These are phyloP conservation scores for Corrigiola litoralis DNA, from an alignment of 179 eudicot genomes.

Conservation along the genomic window DNA sequence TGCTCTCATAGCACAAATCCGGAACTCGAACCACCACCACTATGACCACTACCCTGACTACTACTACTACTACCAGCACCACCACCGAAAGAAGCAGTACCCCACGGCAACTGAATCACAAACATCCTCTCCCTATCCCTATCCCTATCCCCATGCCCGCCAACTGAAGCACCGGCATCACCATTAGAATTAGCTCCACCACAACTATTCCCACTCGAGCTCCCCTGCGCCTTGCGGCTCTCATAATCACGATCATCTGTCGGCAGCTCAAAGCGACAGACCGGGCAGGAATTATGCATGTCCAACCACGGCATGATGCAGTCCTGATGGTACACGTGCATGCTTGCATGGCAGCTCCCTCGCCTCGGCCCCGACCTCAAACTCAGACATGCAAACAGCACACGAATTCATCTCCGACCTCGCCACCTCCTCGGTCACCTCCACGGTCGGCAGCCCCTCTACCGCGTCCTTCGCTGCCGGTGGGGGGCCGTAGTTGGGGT, in stretches of 20 bases:
- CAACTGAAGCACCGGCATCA: conserved; percentile 6
- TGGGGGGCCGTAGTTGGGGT: conserved; percentile 61
- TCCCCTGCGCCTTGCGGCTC: conserved; percentile 10
- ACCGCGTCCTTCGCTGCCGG: conserved; percentile 62
- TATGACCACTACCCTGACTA: too few relatives aligned
- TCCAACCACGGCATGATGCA: conserved; percentile 86
- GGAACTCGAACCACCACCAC: too few relatives aligned
- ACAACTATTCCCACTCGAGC: background rate
- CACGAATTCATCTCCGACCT: conserved; percentile 56
- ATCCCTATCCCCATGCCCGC: too few relatives aligned
- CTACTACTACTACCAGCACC: too few relatives aligned
- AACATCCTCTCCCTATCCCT: too few relatives aligned
- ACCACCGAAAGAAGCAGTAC: too few relatives aligned
- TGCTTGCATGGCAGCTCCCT: conserved; percentile 84
- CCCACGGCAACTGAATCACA: too few relatives aligned
- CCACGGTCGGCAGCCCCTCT: conserved; percentile 40
- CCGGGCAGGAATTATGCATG: conserved; percentile 84
- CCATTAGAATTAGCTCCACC: background rate
- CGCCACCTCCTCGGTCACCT: conserved; percentile 39
- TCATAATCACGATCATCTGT: conserved; percentile 81
- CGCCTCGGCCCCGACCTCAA: conserved; percentile 46
- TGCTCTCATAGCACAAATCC: too few relatives aligned
- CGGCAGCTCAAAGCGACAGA: conserved; percentile 79
- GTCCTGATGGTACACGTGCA: conserved; percentile 58
- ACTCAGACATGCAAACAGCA: conserved; percentile 73